These are phyloP conservation scores for Tillandsia fasciculata DNA, from an alignment of 176 grass and related monocot species.

Conservation along the genomic window DNA sequence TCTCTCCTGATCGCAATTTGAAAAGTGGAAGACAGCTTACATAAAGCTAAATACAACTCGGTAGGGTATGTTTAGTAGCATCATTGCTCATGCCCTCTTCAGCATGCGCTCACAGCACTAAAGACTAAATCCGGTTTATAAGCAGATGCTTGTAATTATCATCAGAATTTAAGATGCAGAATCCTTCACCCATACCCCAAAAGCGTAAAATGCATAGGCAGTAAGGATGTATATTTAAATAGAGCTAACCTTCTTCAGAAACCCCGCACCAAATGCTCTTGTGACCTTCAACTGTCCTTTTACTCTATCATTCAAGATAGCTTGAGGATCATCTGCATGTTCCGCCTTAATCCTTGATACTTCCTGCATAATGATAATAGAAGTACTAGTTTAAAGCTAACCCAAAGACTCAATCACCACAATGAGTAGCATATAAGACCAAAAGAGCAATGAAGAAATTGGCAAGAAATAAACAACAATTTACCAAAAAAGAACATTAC, in stretches of 20 bases:
- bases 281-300: constrained; percentile 92
- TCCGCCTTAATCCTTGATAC: constrained; percentile 75
- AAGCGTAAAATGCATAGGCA: neutral
- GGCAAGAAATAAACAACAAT: too few relatives aligned
- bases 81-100: neutral
- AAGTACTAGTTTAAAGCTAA: constrained; percentile 15
- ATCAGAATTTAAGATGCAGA: neutral
- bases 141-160: neutral
- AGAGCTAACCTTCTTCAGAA: constrained; percentile 76
- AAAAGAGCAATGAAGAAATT: too few relatives aligned
- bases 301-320: constrained; percentile 82
- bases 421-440: too few relatives aligned
- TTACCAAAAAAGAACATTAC: too few relatives aligned
- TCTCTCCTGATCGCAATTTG: neutral
- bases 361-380: constrained; percentile 41
- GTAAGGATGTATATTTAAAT: neutral
- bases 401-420: constrained; percentile 9
- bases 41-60: neutral
- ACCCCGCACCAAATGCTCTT: constrained; percentile 84
- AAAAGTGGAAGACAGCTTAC: neutral
- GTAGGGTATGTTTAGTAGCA: neutral
- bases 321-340: constrained; percentile 77
- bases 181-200: neutral
- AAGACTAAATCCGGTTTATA: neutral
- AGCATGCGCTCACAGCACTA: neutral